phyloP scores from a whole-genome alignment of 2,329 filamentous ascomycete species.

The Fusarium fujikuroi region DNA sequence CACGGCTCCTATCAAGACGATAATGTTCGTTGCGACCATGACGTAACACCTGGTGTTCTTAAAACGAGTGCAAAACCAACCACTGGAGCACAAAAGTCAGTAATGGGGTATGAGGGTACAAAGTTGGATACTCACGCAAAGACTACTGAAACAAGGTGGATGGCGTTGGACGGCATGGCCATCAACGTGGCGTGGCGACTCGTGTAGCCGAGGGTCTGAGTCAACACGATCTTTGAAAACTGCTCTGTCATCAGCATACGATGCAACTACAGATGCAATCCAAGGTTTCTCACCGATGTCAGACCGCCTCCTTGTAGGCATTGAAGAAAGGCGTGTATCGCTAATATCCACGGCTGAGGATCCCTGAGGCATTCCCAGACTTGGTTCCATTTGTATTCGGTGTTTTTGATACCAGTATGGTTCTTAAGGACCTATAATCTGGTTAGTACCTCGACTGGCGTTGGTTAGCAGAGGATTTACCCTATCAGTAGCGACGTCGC shows the following conservation, averaged over 20 bases:
- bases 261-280: too few species aligned
- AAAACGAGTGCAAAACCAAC: not conserved
- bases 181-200: not conserved
- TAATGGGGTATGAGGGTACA: rapidly evolving
- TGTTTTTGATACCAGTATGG: not conserved
- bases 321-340: not conserved
- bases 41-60: not conserved
- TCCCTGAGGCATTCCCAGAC: not conserved
- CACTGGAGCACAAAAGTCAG: not conserved
- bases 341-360: not conserved
- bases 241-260: rapidly evolving
- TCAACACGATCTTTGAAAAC: not conserved
- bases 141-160: not conserved
- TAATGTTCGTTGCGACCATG: not conserved
- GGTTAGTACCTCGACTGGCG: too few species aligned
- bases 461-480: not conserved
- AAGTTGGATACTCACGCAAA: not conserved
- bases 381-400: not conserved
- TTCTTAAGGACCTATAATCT: not conserved
- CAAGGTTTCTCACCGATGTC: not conserved
- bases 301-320: rapidly evolving
- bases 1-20: not conserved
- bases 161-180: not conserved
- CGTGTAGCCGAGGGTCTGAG: not conserved
- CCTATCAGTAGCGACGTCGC: rapidly evolving